phyloP scores from a whole-genome alignment of 495 filamentous ascomycete species.

The Aspergillus cristatus region DNA sequence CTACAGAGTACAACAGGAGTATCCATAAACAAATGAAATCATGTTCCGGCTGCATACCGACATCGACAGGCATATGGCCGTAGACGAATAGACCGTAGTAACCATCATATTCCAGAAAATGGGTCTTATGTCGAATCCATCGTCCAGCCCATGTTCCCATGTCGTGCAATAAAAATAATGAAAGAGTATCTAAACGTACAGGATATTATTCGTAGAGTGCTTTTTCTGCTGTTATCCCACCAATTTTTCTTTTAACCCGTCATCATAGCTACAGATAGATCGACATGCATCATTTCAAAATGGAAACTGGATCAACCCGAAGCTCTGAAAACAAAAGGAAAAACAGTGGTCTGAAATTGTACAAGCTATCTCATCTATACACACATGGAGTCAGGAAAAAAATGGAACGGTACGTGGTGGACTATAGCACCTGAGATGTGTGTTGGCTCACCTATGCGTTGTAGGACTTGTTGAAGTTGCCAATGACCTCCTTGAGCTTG shows the following conservation, averaged over 20 bases:
- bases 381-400: slow-evolving; percentile 43
- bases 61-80: too few species aligned
- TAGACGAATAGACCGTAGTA: too few species aligned
- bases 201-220: slow-evolving; percentile 42
- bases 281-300: slow-evolving; percentile 12
- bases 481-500: slow-evolving; percentile 71
- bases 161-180: too few species aligned
- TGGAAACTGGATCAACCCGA: slow-evolving; percentile 11
- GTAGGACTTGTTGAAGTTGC: slow-evolving; percentile 91
- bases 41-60: slow-evolving; percentile 22
- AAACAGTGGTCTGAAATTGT: slow-evolving; percentile 47
- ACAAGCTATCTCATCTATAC: slow-evolving; percentile 46
- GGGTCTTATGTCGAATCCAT: slow-evolving; percentile 15
- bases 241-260: slow-evolving; percentile 8
- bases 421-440: slow-evolving; percentile 25
- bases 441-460: slow-evolving; percentile 42
- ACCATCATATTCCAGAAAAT: too few species aligned
- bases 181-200: slow-evolving; percentile 37
- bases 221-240: slow-evolving; percentile 13
- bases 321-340: slow-evolving; percentile 26
- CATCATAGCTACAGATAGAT: slow-evolving; percentile 14
- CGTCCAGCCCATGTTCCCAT: too few species aligned
- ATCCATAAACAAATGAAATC: slow-evolving; percentile 19
- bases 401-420: slow-evolving; percentile 24
- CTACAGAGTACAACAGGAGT: not conserved